These are phyloP conservation scores for Ramaria sp. DNA, from an alignment of 768 basidiomycete species.

Conservation along the genomic window DNA sequence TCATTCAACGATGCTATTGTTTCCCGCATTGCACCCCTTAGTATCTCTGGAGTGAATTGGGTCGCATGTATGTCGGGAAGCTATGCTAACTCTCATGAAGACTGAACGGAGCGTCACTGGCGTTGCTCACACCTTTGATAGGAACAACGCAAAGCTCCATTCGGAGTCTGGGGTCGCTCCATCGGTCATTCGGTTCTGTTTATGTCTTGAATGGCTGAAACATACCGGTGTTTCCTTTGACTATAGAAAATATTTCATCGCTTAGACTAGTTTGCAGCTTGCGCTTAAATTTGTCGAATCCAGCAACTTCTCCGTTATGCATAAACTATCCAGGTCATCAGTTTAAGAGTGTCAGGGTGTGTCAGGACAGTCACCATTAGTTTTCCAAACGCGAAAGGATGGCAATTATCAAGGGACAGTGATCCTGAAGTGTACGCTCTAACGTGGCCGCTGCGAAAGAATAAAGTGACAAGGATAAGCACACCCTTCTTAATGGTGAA, in stretches of 20 bases:
- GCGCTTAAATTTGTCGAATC: constrained; percentile 74
- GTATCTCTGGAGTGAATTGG: constrained; percentile 55
- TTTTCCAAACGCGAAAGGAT: constrained; percentile 87
- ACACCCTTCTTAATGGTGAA: not conserved
- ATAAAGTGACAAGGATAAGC: not conserved
- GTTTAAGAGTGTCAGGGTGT: not conserved
- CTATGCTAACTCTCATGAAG: constrained; percentile 27
- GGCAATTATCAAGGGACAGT: constrained; percentile 87
- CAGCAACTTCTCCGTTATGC: constrained; percentile 93
- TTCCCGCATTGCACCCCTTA: constrained; percentile 80
- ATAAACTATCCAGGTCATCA: constrained; percentile 53
- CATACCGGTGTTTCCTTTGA: constrained; percentile 86
- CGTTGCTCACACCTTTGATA: constrained; percentile 51
- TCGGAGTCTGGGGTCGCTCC: constrained; percentile 61
- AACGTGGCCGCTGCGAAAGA: constrained; percentile 62
- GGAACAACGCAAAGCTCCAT: constrained; percentile 90
- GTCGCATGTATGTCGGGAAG: constrained; percentile 70
- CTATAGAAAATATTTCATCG: constrained; percentile 78
- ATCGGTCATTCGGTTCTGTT: not conserved
- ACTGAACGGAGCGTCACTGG: not conserved
- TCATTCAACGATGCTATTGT: constrained; percentile 74
- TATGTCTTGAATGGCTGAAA: not conserved
- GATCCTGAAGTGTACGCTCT: constrained; percentile 89
- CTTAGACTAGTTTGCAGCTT: constrained; percentile 62
- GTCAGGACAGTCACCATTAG: constrained; percentile 57